Evolutionary conservation across 75 land plant genomes (phyloP), one percentile per base, ranked within the genome.

Genomic region (Pinus tabuliformis): DNA sequence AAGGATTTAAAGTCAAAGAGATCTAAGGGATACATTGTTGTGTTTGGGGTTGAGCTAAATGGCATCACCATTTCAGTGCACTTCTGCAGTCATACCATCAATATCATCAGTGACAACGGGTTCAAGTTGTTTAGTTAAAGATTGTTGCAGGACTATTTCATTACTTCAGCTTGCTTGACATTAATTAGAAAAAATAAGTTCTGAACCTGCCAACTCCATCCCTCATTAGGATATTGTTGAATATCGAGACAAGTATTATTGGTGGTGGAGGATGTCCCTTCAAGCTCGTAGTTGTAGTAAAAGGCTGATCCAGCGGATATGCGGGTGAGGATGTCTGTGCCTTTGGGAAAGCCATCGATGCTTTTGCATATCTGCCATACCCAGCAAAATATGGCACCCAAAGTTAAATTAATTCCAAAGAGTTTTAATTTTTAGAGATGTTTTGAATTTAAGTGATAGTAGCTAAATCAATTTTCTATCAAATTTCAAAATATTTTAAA

Each of bases 41-140:
- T 78, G 14, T 82, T 80, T 1, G 63, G 60, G 12, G 78, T 72
- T 59, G 76, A 39, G 73, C 86, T 85, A 61, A 91, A 78, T 12
- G 91, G 93, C 83, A 91, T 84, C 33, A 91, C 89, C 87, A 91
- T 86, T 59, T 91, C 93, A 24, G 85, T 83, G 74, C 91, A 91
- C 12, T 66, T 49, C 93, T 89, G 63, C 52, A 76, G 58, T 57
- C 36, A 59, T 59, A 37, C 30, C 11, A 49, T 9, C 54, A 49
- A 1, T 49, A 49, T 49, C 12, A 49, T 49, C 54, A 49, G 9
- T 9, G 11, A 11, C 54, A 49, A 39, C 56, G 21, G 5, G 2
- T 33, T 12, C 73, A 39, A n/a, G 22, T 9, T 39, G 16, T 52
- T 65, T 65, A 0, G 21, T 42, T 36, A 28, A 11, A 28, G 22